Conservation (phyloP, 371 early-diverging fungal species). For the Haplosporangium sp. region DNA sequence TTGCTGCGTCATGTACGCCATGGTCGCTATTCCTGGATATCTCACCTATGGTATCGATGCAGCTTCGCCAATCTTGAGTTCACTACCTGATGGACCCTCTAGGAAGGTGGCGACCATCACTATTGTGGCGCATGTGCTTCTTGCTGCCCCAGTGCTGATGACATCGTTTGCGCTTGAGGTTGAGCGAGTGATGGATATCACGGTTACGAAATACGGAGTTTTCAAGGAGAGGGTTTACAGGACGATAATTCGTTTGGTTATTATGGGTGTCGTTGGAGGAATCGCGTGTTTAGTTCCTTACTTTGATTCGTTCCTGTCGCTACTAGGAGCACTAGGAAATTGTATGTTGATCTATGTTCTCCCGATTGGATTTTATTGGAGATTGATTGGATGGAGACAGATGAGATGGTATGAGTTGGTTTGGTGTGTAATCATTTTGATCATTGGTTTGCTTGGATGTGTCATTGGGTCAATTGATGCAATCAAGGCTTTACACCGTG, state of each 20-base stretch:
- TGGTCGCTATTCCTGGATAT: conserved; percentile 83
- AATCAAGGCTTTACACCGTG: conserved; percentile 55
- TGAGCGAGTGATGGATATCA: conserved; percentile 57
- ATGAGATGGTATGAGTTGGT: conserved; percentile 70
- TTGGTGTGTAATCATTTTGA: conserved; percentile 71
- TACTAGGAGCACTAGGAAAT: conserved; percentile 85
- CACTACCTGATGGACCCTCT: conserved; percentile 67
- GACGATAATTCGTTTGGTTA: conserved; percentile 64
- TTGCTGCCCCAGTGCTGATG: conserved; percentile 83
- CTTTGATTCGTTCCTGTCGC: conserved; percentile 83
- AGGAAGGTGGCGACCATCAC: conserved; percentile 71
- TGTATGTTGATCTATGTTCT: conserved; percentile 84
- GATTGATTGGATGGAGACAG: conserved; percentile 73
- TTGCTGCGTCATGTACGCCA: conserved; percentile 79
- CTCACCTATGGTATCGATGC: conserved; percentile 78
- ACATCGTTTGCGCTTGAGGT: conserved; percentile 83
- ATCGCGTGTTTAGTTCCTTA: conserved; percentile 81
- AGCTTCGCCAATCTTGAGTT: conserved; percentile 75
- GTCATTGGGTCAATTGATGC: conserved; percentile 83
- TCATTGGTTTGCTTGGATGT: conserved; percentile 78
- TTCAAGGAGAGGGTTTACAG: conserved; percentile 63
- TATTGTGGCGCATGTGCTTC: conserved; percentile 85
- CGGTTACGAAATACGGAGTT: conserved; percentile 13
- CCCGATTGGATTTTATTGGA: conserved; percentile 82
- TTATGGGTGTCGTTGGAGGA: conserved; percentile 60